Conservation (phyloP, 805 yeast genomes). For the Candida coquimbonensis region DNA sequence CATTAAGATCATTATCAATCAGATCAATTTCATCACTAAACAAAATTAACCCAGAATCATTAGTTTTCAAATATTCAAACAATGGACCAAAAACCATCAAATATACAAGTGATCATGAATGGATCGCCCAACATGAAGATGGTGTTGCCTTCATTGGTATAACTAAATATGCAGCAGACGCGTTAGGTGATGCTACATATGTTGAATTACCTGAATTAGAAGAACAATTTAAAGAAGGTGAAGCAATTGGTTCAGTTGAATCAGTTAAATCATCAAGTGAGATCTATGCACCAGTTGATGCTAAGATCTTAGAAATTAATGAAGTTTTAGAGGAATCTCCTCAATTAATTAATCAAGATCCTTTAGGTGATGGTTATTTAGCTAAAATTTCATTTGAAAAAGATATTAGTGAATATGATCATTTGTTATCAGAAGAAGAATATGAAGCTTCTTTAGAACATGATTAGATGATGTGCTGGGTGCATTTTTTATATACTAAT, state of each 20-base stretch:
- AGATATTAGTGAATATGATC: constrained; percentile 41
- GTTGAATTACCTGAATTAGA: constrained; percentile 83
- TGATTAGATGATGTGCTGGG: constrained; percentile 6
- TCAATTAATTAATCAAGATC: constrained; percentile 75
- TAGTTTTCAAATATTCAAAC: constrained; percentile 17
- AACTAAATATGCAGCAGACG: constrained; percentile 91
- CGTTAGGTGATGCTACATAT: constrained; percentile 93
- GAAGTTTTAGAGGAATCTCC: constrained; percentile 61
- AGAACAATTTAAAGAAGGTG: constrained; percentile 58
- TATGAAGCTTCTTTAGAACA: constrained; percentile 21
- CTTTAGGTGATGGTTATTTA: constrained; percentile 93
- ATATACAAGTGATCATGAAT: constrained; percentile 89
- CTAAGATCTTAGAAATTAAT: constrained; percentile 70
- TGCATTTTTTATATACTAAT: too few species aligned
- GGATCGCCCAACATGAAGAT: constrained; percentile 84
- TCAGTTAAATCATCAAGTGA: constrained; percentile 92
- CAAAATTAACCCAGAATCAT: constrained; percentile 17
- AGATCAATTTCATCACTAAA: constrained; percentile 19
- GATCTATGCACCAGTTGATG: constrained; percentile 81
- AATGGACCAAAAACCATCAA: constrained; percentile 32
- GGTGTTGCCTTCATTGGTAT: constrained; percentile 86
- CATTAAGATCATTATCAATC: constrained; percentile 15
- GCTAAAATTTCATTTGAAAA: constrained; percentile 62
- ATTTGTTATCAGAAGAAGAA: constrained; percentile 49
- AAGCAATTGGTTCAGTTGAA: constrained; percentile 87